These are phyloP conservation scores for Ophiocordyceps camponoti-floridani DNA, from an alignment of 2,329 filamentous ascomycete genomes.

Conservation along the genomic window DNA sequence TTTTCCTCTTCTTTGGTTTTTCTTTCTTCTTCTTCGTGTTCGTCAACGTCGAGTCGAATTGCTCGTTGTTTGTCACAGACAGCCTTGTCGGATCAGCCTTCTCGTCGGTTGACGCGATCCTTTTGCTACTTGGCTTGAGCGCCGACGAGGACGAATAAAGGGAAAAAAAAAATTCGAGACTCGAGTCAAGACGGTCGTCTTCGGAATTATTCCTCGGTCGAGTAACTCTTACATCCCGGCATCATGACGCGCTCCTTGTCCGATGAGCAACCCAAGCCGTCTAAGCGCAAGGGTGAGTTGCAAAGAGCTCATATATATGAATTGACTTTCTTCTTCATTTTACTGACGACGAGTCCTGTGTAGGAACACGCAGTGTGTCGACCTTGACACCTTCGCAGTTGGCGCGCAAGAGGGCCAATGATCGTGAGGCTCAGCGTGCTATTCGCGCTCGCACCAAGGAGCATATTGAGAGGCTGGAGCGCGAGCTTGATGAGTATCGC, in stretches of 20 bases:
- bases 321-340: too few species aligned
- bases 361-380: conserved; percentile 57
- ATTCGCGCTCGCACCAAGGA: conserved; percentile 76
- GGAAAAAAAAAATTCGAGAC: neutral
- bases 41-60: neutral
- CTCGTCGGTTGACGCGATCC: too few species aligned
- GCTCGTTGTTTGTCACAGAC: neutral
- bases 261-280: conserved; percentile 21
- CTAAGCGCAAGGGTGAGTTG: conserved; percentile 29
- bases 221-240: too few species aligned
- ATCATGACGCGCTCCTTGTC: conserved; percentile 23
- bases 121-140: neutral
- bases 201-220: too few species aligned
- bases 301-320: too few species aligned
- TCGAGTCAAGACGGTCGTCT: neutral
- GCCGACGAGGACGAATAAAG: neutral
- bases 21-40: neutral
- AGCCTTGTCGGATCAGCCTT: too few species aligned
- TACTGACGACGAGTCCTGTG: too few species aligned
- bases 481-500: conserved; percentile 54
- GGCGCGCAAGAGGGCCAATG: conserved; percentile 79
- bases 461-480: conserved; percentile 65
- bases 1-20: neutral
- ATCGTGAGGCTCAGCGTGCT: conserved; percentile 74
- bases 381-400: conserved; percentile 79